Evolutionary conservation across 2,329 filamentous ascomycete species (phyloP).

Genomic region (Botrytis fabae): DNA sequence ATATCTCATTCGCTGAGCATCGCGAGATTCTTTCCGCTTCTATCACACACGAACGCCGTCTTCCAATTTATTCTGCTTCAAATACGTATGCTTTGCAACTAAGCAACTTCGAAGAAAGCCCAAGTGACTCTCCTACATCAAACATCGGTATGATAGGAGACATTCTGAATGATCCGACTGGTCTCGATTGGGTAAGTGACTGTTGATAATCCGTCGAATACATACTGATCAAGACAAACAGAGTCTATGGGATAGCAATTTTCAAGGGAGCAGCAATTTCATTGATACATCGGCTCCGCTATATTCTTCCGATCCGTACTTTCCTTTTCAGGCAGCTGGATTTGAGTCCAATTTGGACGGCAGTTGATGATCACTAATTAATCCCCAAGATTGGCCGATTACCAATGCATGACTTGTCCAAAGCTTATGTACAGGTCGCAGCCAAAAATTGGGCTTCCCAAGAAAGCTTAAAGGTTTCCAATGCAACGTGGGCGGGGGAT

Average conservation of each 20-base stretch:
- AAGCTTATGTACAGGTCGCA: constrained; percentile 17
- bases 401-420: neutral
- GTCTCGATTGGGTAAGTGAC: constrained; percentile 20
- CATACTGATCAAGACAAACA: neutral
- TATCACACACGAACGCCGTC: neutral
- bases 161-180: constrained; percentile 6
- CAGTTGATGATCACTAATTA: constrained; percentile 1
- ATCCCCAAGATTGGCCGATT: neutral
- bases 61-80: neutral
- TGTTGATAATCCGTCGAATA: neutral
- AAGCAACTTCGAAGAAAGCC: neutral
- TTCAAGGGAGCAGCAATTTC: constrained; percentile 8
- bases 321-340: constrained; percentile 19
- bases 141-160: constrained; percentile 13
- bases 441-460: neutral
- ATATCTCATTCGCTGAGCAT: neutral
- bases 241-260: constrained; percentile 22
- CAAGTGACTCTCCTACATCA: neutral
- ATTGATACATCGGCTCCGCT: neutral
- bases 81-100: neutral
- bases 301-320: constrained; percentile 3
- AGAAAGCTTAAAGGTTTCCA: constrained; percentile 12
- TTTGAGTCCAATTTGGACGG: neutral
- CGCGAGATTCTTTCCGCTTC: neutral
- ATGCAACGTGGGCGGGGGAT: neutral